A percentile compares a stretch with the other conserved stretches of the same genome.
phyloP scores from a whole-genome alignment of 441 rosid genomes.

The Bruguiera hainesii region DNA sequence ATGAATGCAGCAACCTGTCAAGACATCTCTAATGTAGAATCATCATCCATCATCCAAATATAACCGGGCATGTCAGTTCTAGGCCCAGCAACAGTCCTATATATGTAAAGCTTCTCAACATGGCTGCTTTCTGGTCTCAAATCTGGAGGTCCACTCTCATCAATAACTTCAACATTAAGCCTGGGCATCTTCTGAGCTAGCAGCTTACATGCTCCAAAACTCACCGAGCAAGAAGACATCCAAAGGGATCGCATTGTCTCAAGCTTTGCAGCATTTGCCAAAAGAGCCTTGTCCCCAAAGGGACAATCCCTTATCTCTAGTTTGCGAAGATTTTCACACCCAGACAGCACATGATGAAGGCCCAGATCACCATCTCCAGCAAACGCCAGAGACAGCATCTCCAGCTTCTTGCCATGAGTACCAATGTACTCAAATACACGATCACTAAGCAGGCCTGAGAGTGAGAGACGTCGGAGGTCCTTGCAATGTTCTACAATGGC shows the following conservation, averaged over 20 bases:
- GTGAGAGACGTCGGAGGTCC: slow-evolving; percentile 75
- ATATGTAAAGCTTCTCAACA: slow-evolving; percentile 78
- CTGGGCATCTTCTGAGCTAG: slow-evolving; percentile 79
- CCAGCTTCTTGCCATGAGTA: slow-evolving; percentile 61
- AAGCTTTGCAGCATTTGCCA: slow-evolving; percentile 80
- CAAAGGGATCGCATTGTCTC: slow-evolving; percentile 99
- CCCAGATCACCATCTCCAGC: slow-evolving; percentile 91
- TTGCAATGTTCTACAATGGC: slow-evolving; percentile 83
- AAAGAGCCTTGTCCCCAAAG: slow-evolving; percentile 81
- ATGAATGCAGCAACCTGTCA: slow-evolving; percentile 19
- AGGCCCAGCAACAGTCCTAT: slow-evolving; percentile 69
- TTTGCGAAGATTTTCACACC: slow-evolving; percentile 77
- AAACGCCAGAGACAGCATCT: slow-evolving; percentile 90
- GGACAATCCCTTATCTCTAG: slow-evolving; percentile 92
- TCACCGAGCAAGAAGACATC: slow-evolving; percentile 91
- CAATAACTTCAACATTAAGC: slow-evolving; percentile 88
- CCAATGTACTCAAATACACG: slow-evolving; percentile 77
- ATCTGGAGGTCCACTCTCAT: slow-evolving; percentile 62
- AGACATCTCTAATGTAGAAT: slow-evolving; percentile 38
- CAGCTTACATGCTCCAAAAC: slow-evolving; percentile 76
- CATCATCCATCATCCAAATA: slow-evolving; percentile 72
- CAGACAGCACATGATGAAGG: slow-evolving; percentile 78
- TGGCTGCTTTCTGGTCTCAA: slow-evolving; percentile 60
- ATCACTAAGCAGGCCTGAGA: slow-evolving; percentile 86
- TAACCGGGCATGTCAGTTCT: slow-evolving; percentile 72